Evolutionary conservation across 192 early-diverging fungal species (phyloP).

Genomic region (Phycomyces nitens): DNA sequence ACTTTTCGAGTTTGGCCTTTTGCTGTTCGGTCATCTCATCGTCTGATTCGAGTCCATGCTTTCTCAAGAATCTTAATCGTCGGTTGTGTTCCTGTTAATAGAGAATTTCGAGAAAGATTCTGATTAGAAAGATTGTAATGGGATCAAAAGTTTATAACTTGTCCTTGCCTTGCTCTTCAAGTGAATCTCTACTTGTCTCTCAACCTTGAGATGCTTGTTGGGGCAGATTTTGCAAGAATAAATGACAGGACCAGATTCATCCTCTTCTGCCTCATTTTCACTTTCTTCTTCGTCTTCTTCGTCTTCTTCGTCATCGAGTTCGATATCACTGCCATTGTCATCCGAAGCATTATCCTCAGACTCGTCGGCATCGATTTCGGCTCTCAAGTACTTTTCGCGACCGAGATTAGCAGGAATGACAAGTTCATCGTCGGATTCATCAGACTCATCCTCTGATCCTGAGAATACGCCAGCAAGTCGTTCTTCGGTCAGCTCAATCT

Average conservation of each 20-base stretch:
- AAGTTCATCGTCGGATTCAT: conserved; percentile 19
- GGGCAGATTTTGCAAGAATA: conserved; percentile 30
- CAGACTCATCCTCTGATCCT: conserved; percentile 19
- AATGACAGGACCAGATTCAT: conserved; percentile 8
- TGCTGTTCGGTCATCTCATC: conserved; percentile 3
- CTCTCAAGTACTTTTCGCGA: background rate
- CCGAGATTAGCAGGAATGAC: background rate
- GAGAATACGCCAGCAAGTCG: conserved; percentile 23
- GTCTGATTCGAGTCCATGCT: conserved; percentile 10
- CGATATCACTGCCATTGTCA: conserved; percentile 4
- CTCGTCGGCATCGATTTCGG: conserved; percentile 3
- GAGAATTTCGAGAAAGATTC: background rate
- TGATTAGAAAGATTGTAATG: background rate
- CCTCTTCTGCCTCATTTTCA: conserved; percentile 11
- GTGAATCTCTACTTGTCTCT: conserved; percentile 22
- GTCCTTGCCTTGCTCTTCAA: conserved; percentile 24
- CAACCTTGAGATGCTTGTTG: conserved; percentile 19
- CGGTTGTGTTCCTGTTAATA: conserved; percentile 11
- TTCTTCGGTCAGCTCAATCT: conserved; percentile 21
- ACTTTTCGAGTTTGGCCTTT: background rate
- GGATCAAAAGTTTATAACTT: too few relatives aligned
- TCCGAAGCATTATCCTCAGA: background rate
- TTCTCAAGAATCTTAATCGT: conserved; percentile 16
- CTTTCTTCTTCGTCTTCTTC: conserved; percentile 10
- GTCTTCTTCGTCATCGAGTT: conserved; percentile 6